phyloP scores from a whole-genome alignment of 2,329 filamentous ascomycete species.

The Lasiodiplodia gonubiensis region DNA sequence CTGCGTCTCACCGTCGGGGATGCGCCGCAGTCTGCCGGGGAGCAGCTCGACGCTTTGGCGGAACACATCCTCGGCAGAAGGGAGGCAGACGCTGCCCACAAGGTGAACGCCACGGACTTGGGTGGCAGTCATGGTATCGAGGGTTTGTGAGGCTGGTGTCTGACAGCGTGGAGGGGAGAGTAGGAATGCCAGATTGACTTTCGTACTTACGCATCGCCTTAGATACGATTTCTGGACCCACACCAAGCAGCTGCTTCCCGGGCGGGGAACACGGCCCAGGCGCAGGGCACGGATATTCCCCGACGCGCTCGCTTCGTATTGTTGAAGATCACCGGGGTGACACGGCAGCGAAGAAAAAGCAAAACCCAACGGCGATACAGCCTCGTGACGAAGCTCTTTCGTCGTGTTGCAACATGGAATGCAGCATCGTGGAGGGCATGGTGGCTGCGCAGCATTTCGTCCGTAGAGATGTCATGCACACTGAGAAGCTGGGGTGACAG shows the following conservation, averaged over 20 bases:
- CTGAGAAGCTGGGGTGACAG: background rate
- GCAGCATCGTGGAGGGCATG: background rate
- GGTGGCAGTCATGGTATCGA: slow-evolving; percentile 1
- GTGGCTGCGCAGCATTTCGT: too few relatives aligned
- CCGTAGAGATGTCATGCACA: too few relatives aligned
- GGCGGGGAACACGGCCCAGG: slow-evolving; percentile 11
- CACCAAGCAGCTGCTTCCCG: background rate
- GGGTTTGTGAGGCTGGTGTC: too few relatives aligned
- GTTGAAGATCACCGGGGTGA: slow-evolving; percentile 14
- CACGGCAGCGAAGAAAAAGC: slow-evolving; percentile 7
- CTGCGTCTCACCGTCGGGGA: slow-evolving; percentile 34
- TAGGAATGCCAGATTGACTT: background rate
- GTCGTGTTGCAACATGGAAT: background rate
- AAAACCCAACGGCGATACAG: background rate
- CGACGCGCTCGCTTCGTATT: slow-evolving; percentile 1
- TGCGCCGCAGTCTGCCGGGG: slow-evolving; percentile 30
- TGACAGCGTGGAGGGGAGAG: too few relatives aligned
- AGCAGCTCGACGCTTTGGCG: slow-evolving; percentile 20
- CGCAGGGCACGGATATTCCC: background rate
- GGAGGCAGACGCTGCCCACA: slow-evolving; percentile 32
- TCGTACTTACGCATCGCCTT: background rate
- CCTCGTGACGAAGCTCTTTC: too few relatives aligned
- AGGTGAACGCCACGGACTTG: slow-evolving; percentile 32
- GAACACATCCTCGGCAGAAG: slow-evolving; percentile 29
- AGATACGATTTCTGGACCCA: background rate